These are phyloP conservation scores for Fennellomyces sp. DNA, from an alignment of 371 early-diverging fungal genomes.

Conservation along the genomic window DNA sequence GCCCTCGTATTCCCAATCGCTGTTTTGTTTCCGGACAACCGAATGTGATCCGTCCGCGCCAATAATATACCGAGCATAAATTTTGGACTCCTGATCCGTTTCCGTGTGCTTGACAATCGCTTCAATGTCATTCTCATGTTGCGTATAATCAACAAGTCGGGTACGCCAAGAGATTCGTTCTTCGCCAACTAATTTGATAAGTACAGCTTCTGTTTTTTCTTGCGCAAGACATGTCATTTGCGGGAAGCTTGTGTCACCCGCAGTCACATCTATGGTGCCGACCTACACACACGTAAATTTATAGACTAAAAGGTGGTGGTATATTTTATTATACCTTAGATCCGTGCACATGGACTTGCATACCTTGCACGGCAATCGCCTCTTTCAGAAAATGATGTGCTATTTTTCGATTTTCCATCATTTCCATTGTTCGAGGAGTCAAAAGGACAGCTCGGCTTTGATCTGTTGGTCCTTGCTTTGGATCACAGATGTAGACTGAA, in stretches of 20 bases:
- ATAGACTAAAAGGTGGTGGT: no score
- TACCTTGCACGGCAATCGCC: conserved; percentile 20
- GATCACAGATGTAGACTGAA: conserved; percentile 37
- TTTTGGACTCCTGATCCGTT: neutral
- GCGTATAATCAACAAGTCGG: conserved; percentile 26
- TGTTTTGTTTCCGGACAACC: conserved; percentile 18
- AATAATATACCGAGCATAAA: conserved; percentile 29
- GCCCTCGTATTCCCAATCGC: conserved; percentile 36
- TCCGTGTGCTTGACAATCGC: conserved; percentile 5
- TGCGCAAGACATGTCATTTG: conserved; percentile 36
- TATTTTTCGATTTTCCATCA: conserved; percentile 30
- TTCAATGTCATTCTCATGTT: conserved; percentile 27
- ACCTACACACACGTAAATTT: no score
- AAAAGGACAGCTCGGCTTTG: conserved; percentile 46
- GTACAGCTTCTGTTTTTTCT: conserved; percentile 30
- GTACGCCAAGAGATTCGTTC: conserved; percentile 30
- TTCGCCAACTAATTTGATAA: conserved; percentile 9
- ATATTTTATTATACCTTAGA: neutral
- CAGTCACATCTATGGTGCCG: conserved; percentile 2
- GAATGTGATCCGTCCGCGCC: conserved; percentile 49
- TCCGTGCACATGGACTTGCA: conserved; percentile 24
- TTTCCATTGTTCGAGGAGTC: conserved; percentile 42
- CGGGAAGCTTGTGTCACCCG: conserved; percentile 26
- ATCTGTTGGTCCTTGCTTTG: conserved; percentile 31
- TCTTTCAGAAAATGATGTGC: conserved; percentile 27